Evolutionary conservation across 129 eudicot genomes (phyloP).

Genomic region (Flaveria ramosissima): DNA sequence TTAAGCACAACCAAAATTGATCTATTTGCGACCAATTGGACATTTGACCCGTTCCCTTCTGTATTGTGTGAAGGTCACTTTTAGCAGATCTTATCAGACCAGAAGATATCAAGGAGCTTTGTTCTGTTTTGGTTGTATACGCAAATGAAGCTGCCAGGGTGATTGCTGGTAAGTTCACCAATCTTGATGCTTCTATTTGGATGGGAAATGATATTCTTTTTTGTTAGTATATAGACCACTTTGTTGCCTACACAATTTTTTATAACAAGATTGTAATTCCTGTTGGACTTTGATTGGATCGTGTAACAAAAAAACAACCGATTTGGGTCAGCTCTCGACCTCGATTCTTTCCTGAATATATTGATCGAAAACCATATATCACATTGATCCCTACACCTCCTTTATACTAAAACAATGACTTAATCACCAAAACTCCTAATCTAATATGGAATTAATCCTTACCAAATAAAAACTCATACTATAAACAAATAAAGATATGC

Average conservation of each 20-base stretch:
- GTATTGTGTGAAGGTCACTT: slow-evolving; percentile 64
- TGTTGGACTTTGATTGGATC: too few species aligned
- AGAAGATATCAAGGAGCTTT: slow-evolving; percentile 82
- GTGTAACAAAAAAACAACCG: too few species aligned
- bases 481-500: too few species aligned
- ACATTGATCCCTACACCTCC: too few species aligned
- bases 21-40: background rate
- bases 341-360: too few species aligned
- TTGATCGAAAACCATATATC: too few species aligned
- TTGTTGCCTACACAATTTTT: background rate
- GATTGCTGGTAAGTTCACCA: slow-evolving; percentile 55
- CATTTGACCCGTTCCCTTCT: background rate
- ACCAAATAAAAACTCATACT: too few species aligned
- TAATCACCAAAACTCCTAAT: too few species aligned
- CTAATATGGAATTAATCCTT: too few species aligned
- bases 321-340: too few species aligned
- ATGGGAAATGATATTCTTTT: background rate
- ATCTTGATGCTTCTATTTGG: background rate
- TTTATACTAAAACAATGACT: too few species aligned
- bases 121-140: slow-evolving; percentile 82
- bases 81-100: slow-evolving; percentile 83
- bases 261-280: background rate
- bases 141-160: slow-evolving; percentile 79
- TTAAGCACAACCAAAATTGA: background rate
- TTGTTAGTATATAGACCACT: slow-evolving; percentile 13